Evolutionary conservation across 2,329 filamentous ascomycete genomes (phyloP), one percentile per base, ranked within the genome.

Genomic region (Diaporthe sp.): DNA sequence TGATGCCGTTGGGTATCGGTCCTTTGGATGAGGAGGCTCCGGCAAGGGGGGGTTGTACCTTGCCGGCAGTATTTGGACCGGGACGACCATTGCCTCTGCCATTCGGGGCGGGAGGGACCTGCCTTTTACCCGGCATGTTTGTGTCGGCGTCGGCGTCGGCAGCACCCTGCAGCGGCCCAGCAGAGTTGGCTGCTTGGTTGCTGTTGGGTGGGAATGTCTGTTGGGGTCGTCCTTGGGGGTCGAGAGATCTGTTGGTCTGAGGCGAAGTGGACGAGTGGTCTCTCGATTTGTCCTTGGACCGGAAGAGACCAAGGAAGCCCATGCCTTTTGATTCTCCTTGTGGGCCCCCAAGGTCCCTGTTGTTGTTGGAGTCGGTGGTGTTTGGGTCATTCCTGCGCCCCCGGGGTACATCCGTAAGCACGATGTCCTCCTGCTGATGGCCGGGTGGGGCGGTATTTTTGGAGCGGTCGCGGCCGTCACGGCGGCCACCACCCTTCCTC

Each of bases 391-490:
- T 63, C 56, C 56, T 71, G 39, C 59, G 70, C 47, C 47, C 50
- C 37, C 17, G 13, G 35, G 70, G 50, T 63, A 63, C 56, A 53
- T 71, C 56, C 22, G 70, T 71, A 63, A 71, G 70, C 70, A 35
- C 35, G 70, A 63, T 63, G 70, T 63, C 70, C 47, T 55, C 70
- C 56, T 51, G 47, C 63, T 53, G 63, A 39, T 68, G 63, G 63
- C 63, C 63, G n/a, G 47, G 70, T 55, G 47, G 56, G 58, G 58
- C 44, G 42, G 19, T 71, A 71, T 71, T 71, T 71, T 71, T 71
- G 70, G 70, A 68, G 63, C 47, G 63, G 63, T 53, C 70, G 50
- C n/a, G 44, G 42, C 44, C 56, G 47, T 30, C 44, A 32, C 32
- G n/a, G n/a, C 69, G 39, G 35, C 70, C 19, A 44, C 47, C 32